Evolutionary conservation across 148 eudicot genomes (phyloP).

Genomic region (Nepenthes gracilis): DNA sequence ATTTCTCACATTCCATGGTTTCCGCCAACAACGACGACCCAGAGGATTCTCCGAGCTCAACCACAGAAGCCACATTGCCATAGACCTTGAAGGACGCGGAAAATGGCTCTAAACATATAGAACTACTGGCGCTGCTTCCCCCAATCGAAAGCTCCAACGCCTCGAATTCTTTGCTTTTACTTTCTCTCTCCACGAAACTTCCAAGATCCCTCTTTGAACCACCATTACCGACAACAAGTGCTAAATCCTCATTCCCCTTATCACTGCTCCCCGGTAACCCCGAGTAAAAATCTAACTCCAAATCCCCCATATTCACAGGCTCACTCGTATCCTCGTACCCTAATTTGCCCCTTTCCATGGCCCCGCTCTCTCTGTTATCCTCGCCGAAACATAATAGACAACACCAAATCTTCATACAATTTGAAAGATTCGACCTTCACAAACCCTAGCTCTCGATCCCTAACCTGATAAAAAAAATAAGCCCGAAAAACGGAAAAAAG

Average conservation of each 20-base stretch:
- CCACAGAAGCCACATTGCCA: slow-evolving; percentile 11
- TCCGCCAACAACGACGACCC: slow-evolving; percentile 8
- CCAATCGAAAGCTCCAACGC: slow-evolving; percentile 21
- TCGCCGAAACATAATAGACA: slow-evolving; percentile 27
- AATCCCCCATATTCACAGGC: slow-evolving; percentile 9
- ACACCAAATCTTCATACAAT: slow-evolving; percentile 55
- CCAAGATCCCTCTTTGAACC: slow-evolving; percentile 25
- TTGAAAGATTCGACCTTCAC: slow-evolving; percentile 5
- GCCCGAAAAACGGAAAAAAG: too few relatives aligned
- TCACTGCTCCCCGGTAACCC: slow-evolving; percentile 10
- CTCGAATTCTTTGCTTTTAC: slow-evolving; percentile 7
- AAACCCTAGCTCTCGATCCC: slow-evolving; percentile 22
- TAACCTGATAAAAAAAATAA: neutral
- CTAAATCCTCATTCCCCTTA: too few relatives aligned
- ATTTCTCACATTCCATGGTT: slow-evolving; percentile 10
- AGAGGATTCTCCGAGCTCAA: slow-evolving; percentile 33
- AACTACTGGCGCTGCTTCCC: slow-evolving; percentile 14
- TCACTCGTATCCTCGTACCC: slow-evolving; percentile 10
- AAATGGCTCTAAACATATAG: slow-evolving; percentile 7
- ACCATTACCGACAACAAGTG: slow-evolving; percentile 7
- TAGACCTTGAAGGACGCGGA: slow-evolving; percentile 10
- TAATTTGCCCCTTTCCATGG: slow-evolving; percentile 13
- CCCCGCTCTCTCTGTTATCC: slow-evolving; percentile 9
- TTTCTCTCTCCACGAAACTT: slow-evolving; percentile 23
- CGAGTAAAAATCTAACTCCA: slow-evolving; percentile 23